Evolutionary conservation across 2,329 filamentous ascomycete genomes (phyloP).

Genomic region (Proliferodiscus dingleyae): DNA sequence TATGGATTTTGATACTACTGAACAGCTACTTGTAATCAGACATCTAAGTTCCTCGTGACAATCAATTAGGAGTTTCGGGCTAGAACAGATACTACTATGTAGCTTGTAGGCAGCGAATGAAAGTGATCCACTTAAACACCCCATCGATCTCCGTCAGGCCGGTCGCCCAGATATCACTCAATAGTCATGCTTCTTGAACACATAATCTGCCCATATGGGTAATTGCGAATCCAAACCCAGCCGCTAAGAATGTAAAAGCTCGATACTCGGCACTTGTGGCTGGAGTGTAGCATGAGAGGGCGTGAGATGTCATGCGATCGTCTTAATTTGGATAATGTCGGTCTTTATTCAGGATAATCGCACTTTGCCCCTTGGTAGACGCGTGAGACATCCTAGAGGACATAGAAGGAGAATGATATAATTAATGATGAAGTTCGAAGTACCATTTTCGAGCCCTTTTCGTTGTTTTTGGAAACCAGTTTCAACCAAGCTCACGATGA

Average conservation of each 20-base stretch:
- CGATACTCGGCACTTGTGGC: background rate
- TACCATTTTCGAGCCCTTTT: background rate
- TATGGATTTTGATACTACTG: too few relatives aligned
- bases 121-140: too few relatives aligned
- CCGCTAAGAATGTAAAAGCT: background rate
- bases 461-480: background rate
- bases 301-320: slow-evolving; percentile 1
- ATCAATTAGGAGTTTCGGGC: too few relatives aligned
- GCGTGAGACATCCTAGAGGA: background rate
- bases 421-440: background rate
- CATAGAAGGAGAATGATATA: background rate
- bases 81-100: too few relatives aligned
- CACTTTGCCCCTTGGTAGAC: background rate
- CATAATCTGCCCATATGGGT: background rate
- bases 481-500: background rate
- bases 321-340: slow-evolving; percentile 3
- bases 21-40: too few relatives aligned
- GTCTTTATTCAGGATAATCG: slow-evolving; percentile 3
- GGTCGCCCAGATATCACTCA: too few relatives aligned
- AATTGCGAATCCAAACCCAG: background rate
- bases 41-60: too few relatives aligned
- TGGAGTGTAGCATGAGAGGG: background rate
- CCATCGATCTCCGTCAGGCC: too few relatives aligned
- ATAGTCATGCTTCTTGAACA: too few relatives aligned
- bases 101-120: too few relatives aligned